Evolutionary conservation across 371 early-diverging fungal genomes (phyloP).

Genomic region (Mortierella sp.): DNA sequence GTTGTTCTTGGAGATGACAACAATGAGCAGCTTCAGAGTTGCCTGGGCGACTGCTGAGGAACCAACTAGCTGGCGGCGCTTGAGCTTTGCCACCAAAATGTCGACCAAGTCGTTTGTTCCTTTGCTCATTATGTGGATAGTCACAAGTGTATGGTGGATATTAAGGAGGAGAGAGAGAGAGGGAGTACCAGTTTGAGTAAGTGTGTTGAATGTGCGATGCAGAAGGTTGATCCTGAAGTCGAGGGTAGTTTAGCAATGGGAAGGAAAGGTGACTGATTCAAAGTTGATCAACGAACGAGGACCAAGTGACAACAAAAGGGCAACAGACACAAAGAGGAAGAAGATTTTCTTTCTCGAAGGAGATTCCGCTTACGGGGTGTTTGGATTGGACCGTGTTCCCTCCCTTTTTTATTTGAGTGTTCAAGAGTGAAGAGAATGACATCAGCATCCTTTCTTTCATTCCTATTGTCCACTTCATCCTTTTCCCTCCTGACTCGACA

Average conservation of each 20-base stretch:
- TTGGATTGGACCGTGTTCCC: no score
- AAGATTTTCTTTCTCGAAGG: no score
- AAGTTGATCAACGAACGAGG: no score
- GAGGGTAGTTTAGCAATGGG: background rate
- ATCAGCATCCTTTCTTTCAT: background rate
- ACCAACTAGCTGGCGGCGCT: constrained; percentile 79
- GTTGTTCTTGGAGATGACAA: constrained; percentile 80
- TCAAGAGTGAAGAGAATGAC: no score
- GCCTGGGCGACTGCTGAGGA: constrained; percentile 84
- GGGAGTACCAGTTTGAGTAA: background rate
- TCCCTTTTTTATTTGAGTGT: no score
- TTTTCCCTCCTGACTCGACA: background rate
- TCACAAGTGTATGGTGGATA: background rate
- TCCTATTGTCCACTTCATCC: background rate
- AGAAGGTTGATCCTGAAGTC: background rate
- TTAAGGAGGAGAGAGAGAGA: background rate
- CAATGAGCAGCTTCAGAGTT: constrained; percentile 84
- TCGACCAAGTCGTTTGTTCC: constrained; percentile 44
- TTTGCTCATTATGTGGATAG: constrained; percentile 16
- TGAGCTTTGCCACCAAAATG: constrained; percentile 59
- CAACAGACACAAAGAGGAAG: no score
- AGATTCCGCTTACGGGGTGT: no score
- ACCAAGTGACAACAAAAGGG: no score
- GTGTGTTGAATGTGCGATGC: background rate
- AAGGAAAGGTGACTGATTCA: no score